These are phyloP conservation scores for Stephanodiscus triporus DNA, from an alignment of 108 stramenopile genomes.

Conservation along the genomic window DNA sequence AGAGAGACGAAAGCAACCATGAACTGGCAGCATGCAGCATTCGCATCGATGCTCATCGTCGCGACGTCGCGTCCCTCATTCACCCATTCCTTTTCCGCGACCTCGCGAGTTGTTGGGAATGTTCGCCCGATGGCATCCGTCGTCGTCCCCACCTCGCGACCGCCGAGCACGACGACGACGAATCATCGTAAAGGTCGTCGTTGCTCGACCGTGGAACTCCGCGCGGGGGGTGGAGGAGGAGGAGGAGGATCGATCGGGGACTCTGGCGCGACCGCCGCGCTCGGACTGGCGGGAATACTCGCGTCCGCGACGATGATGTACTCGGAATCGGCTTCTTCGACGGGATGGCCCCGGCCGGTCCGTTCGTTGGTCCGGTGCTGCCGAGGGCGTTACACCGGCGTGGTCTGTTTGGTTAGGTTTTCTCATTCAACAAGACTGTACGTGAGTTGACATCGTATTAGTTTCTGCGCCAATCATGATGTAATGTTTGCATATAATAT, in stretches of 20 bases:
- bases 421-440: constrained; percentile 61
- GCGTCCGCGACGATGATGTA: constrained; percentile 61
- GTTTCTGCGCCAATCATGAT: not conserved
- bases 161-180: too few species aligned
- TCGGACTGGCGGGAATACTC: constrained; percentile 53
- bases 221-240: too few species aligned
- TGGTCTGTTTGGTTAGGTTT: constrained; percentile 54
- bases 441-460: constrained; percentile 26
- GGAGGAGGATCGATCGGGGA: not conserved
- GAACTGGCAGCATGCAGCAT: not conserved
- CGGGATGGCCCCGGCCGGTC: constrained; percentile 79
- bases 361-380: constrained; percentile 63
- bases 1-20: not conserved
- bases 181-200: too few species aligned
- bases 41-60: constrained; percentile 1
- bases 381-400: constrained; percentile 71
- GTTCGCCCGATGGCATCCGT: not conserved
- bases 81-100: not conserved
- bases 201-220: not conserved
- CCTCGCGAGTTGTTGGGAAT: not conserved
- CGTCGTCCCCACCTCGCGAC: too few species aligned
- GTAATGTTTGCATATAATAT: too few species aligned
- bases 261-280: constrained; percentile 23
- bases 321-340: constrained; percentile 71
- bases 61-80: not conserved